Base-by-base conservation (phyloP, 306 rosid species). In the Vachellia collinsii region DNA sequence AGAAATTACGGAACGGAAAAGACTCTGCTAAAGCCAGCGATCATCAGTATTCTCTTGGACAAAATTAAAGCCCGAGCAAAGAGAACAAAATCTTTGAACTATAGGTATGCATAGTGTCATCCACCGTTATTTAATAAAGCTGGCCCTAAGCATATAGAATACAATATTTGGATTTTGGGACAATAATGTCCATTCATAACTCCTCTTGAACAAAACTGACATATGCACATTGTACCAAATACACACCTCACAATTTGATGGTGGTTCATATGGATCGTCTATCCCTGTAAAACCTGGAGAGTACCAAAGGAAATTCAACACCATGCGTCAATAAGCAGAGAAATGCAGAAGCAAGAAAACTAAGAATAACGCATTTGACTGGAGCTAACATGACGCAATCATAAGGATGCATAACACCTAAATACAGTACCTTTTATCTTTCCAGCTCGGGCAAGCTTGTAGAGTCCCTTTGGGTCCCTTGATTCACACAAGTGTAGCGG, bases 381-480 rank as follows among this genome's bases (percentile, higher is more conserved):
- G 61, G 61, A 54, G 61, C 61, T 7, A 54, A 54, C 22, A 54
- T 17, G 58, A 17, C 7, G 17, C 10, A 6, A 51, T 51, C 9
- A 17, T 51, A 19, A 53, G 75, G 36, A 13, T 25, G 48, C 70
- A 46, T 37, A 44, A 66, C 17, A 74, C 22, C 4, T 29, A 29
- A 29, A 29, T 29, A 61, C 12, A 54, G 41, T 82, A 95, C 99
- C 96, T 92, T 83, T 89, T 78, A 95, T 93, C 90, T 91, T 90
- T 83, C 98, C 99, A 66, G 94, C 91, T 51, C 99, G 91, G 69
- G 97, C 97, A 79, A 95, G 98, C 84, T 92, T 91, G 89, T 95
- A 95, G 58, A 95, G 94, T 20, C 99, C 99, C 87, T 95, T 95
- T 11, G 99, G 98, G 70, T 95, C 99, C 84, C 97, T 86, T 65